Base-by-base conservation (phyloP, 176 grass and related monocot species). In the maize (Zea mays) region DNA sequence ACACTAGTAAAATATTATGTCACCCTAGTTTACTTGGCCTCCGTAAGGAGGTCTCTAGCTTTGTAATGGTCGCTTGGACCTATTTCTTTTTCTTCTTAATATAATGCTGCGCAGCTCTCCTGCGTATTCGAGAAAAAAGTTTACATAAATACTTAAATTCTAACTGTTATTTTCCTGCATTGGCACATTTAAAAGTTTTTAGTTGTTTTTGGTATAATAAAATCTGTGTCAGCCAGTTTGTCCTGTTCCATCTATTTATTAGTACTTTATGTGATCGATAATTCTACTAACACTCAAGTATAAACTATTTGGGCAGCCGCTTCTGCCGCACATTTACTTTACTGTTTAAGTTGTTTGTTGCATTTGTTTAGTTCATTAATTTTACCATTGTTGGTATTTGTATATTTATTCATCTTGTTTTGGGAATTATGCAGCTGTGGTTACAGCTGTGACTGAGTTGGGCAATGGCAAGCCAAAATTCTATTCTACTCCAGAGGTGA, bases 391-490 rank as follows among this genome's bases (percentile, higher is more conserved):
- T 74, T 69, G 21, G 47, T 79, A 84, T 69, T 55, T 6, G 10
- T 76, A 8, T 68, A 35, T 84, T 69, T 69, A 70, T 75, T 62
- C 41, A 2, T 55, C 41, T 43, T 76, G 39, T 87, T 50, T 80
- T 80, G 37, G 38, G 58, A 20, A 69, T 56, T 78, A 47, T 79
- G 65, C 87, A 98, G 95, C 83, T 40, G 89, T 98, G 60, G 76
- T 98, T 55, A 98, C 91, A 58, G 87, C 95, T 77, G 95, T 94
- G 71, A 90, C 95, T 59, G 87, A 92, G 40, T 78, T 98, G 81
- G 87, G 92, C 10, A 67, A 82, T 81, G 92, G 89, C 37, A 98
- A 95, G 83, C 96, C 96, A 82, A 94, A 90, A 67, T 98, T 98
- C 59, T 94, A 92, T 74, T 95, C 92, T 65, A 94, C 96, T 56